These are phyloP conservation scores for Ambrosiella xylebori DNA, from an alignment of 2,329 filamentous ascomycete species.

Conservation along the genomic window DNA sequence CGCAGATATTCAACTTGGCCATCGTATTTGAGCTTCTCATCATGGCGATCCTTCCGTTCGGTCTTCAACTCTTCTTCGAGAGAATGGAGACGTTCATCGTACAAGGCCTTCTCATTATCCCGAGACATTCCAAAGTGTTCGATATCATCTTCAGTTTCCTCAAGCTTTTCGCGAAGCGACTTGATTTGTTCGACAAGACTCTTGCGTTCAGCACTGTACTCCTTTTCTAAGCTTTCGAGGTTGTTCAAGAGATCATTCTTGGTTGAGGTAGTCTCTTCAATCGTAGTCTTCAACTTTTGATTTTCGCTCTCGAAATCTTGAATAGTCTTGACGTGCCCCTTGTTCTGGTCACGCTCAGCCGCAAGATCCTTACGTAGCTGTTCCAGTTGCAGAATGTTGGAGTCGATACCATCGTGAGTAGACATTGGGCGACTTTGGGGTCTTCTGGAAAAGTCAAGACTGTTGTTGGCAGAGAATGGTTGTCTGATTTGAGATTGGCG, in stretches of 20 bases:
- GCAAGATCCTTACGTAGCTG: slow-evolving; percentile 65
- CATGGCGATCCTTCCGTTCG: slow-evolving; percentile 37
- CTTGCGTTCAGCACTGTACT: slow-evolving; percentile 73
- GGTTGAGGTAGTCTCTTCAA: slow-evolving; percentile 76
- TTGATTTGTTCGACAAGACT: slow-evolving; percentile 68
- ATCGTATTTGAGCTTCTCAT: slow-evolving; percentile 40
- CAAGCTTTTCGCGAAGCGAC: slow-evolving; percentile 56
- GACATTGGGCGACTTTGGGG: slow-evolving; percentile 29
- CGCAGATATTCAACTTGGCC: slow-evolving; percentile 46
- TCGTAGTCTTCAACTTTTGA: slow-evolving; percentile 24
- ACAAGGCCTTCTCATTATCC: slow-evolving; percentile 59
- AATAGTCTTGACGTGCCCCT: slow-evolving; percentile 53
- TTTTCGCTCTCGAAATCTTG: slow-evolving; percentile 24
- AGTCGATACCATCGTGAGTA: slow-evolving; percentile 2
- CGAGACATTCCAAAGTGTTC: slow-evolving; percentile 68
- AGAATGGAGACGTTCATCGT: slow-evolving; percentile 49
- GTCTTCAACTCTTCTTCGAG: slow-evolving; percentile 57
- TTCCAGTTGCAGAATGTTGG: slow-evolving; percentile 2
- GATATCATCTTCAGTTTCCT: slow-evolving; percentile 84
- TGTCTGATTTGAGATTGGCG: slow-evolving; percentile 41
- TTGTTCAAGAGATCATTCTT: slow-evolving; percentile 92
- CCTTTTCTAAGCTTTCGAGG: slow-evolving; percentile 77
- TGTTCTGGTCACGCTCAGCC: slow-evolving; percentile 51
- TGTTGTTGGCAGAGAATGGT: slow-evolving; percentile 30
- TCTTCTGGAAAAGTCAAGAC: slow-evolving; percentile 20